Base-by-base conservation (phyloP, 257 asterid species). In the Nicotiana obtusifolia region DNA sequence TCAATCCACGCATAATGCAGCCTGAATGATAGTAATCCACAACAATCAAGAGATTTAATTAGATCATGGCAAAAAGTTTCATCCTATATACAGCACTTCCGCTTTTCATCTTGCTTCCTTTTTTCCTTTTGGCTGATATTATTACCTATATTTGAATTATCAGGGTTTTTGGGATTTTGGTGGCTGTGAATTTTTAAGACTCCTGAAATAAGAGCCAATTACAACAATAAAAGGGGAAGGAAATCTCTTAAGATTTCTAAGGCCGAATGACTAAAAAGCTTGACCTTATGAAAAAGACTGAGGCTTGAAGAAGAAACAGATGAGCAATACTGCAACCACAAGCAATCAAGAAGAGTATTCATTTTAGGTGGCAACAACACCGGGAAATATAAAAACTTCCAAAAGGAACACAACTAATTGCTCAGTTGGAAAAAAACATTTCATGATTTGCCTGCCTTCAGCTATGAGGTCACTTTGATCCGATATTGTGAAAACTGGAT, bases 1-100 rank as follows among this genome's bases (percentile, higher is more conserved):
- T 92, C 95, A 76, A 94, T 85, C 98, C 97, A 94, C 16, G 90
- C 84, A 82, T 94, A 94, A 82, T 94, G 97, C 89, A 94, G 85
- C 98, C 97, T 94, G 95, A 77, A 67, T 69, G 65, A 47, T 30
- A 73, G 79, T 47, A 47, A 24, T 73, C 79, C 79, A 24, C 24
- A 73, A 24, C 79, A 73, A 73, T 49, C 41, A 73, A 47, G 62
- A 73, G 41, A 73, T 4, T 24, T 15, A 16, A 47, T 47, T 73
- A 24, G 24, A 73, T 47, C 61, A 47, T 24, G 8, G 24, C 61
- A 73, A 24, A 73, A 47, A 3, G 26, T 47, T 24, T 73, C 37
- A 73, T 49, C 41, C 61, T 20, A 71, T 44, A 71, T 71, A 10
- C 59, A 73, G 24, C 7, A 7, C 5, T 73, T 24, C 47, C 57